A percentile compares a stretch with the other conserved stretches of the same genome.
phyloP scores from a whole-genome alignment of 441 rosid species.

The Populus hybrid region DNA sequence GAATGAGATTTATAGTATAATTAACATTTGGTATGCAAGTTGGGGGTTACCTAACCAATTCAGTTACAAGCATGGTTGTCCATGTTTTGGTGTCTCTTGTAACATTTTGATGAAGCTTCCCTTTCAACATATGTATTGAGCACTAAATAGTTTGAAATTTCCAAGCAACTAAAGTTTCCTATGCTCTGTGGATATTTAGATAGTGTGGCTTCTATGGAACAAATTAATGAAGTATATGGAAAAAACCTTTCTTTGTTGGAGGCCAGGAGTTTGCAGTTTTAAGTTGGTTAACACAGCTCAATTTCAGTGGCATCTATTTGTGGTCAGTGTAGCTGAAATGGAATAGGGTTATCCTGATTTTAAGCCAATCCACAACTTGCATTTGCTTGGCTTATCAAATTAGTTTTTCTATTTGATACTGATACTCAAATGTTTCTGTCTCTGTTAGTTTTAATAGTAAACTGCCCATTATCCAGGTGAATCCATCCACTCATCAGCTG shows the following conservation, averaged over 20 bases:
- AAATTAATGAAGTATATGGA: not conserved
- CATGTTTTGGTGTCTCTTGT: not conserved
- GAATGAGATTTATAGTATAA: not conserved
- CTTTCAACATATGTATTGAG: not conserved
- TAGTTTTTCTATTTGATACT: not conserved
- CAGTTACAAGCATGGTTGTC: not conserved
- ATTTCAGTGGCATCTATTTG: conserved; percentile 1
- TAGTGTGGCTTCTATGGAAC: not conserved
- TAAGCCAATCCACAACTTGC: not conserved
- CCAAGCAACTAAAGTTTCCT: not conserved
- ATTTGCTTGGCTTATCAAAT: not conserved
- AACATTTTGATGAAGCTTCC: not conserved
- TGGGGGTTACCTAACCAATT: not conserved
- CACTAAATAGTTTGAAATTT: not conserved
- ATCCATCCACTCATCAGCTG: conserved; percentile 95
- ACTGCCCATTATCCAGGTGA: conserved; percentile 58
- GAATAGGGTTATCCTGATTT: conserved; percentile 1
- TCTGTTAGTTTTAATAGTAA: conserved; percentile 6
- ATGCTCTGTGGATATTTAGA: not conserved
- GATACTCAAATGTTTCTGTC: not conserved
- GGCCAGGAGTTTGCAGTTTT: not conserved
- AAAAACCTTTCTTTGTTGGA: not conserved
- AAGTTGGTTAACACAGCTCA: not conserved
- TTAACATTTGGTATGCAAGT: not conserved
- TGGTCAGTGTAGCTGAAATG: not conserved